Conservation (phyloP, 192 early-diverging fungal genomes). For the Coemansia reversa region DNA sequence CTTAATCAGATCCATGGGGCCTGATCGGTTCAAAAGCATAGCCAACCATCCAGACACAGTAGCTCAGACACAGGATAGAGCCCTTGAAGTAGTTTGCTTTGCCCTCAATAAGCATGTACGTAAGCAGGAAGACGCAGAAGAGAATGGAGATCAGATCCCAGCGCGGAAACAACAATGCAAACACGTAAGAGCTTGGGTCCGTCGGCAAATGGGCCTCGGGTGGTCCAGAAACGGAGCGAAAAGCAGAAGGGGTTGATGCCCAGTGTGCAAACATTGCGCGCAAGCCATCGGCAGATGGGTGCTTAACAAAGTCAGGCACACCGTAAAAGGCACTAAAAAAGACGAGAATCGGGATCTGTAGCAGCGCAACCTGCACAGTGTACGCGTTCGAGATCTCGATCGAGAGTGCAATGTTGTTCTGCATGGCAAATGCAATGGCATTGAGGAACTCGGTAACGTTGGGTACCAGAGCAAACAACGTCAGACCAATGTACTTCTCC, state of each 20-base stretch:
- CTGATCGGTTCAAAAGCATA: constrained; percentile 72
- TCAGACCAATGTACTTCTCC: constrained; percentile 90
- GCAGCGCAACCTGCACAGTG: constrained; percentile 88
- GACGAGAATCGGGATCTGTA: constrained; percentile 94
- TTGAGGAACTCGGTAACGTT: constrained; percentile 93
- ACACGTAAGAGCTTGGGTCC: constrained; percentile 50
- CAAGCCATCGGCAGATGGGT: constrained; percentile 14
- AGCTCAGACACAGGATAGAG: constrained; percentile 81
- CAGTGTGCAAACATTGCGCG: constrained; percentile 14
- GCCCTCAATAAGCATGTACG: constrained; percentile 93
- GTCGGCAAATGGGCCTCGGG: constrained; percentile 43
- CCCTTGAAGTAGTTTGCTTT: constrained; percentile 98
- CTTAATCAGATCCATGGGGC: constrained; percentile 23
- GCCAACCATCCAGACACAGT: constrained; percentile 75
- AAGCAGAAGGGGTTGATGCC: constrained; percentile 7
- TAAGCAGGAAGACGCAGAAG: constrained; percentile 73
- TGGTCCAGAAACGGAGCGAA: not conserved
- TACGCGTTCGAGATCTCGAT: constrained; percentile 97
- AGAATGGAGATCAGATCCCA: constrained; percentile 66
- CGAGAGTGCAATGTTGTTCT: constrained; percentile 80
- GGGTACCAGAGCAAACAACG: constrained; percentile 94
- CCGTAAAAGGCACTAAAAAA: constrained; percentile 72
- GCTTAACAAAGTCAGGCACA: constrained; percentile 41
- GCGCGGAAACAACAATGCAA: constrained; percentile 70
- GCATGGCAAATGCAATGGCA: constrained; percentile 91